Percentiles rank a stretch among this genome's conserved stretches.
These are phyloP conservation scores for Rhytidhysteron rufulum DNA, from an alignment of 2,329 filamentous ascomycete species.

Conservation along the genomic window DNA sequence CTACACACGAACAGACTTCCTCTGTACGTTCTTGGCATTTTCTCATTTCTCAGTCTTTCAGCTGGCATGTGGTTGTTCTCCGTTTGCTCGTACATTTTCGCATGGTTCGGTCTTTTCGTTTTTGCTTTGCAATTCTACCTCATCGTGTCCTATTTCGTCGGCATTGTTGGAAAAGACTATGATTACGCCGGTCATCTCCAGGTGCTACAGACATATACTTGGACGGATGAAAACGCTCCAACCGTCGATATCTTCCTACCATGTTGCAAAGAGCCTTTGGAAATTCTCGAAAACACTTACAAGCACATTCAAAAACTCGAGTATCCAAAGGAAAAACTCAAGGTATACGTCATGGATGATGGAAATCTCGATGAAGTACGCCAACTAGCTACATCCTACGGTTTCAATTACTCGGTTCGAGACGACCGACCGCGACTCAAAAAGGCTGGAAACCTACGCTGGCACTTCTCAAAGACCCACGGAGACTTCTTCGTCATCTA, in stretches of 20 bases:
- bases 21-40: constrained; percentile 39
- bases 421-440: constrained; percentile 40
- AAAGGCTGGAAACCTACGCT: constrained; percentile 43
- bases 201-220: constrained; percentile 26
- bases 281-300: constrained; percentile 38
- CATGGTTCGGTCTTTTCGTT: constrained; percentile 39
- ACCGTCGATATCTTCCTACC: constrained; percentile 42
- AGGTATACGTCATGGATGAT: constrained; percentile 41
- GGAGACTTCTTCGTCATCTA: constrained; percentile 44
- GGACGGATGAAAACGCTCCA: constrained; percentile 32
- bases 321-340: constrained; percentile 35
- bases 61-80: constrained; percentile 44
- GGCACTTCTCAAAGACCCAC: constrained; percentile 37
- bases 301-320: constrained; percentile 32
- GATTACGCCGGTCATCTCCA: constrained; percentile 34
- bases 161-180: constrained; percentile 38
- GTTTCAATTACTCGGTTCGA: constrained; percentile 40
- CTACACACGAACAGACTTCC: constrained; percentile 38
- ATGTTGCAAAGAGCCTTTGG: constrained; percentile 42
- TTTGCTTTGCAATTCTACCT: constrained; percentile 40
- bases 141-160: constrained; percentile 40
- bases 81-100: constrained; percentile 32
- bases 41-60: constrained; percentile 39
- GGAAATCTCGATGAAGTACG: constrained; percentile 31
- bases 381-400: constrained; percentile 27